Evolutionary conservation across 306 rosid genomes (phyloP).

Genomic region (Rubus idaeus): DNA sequence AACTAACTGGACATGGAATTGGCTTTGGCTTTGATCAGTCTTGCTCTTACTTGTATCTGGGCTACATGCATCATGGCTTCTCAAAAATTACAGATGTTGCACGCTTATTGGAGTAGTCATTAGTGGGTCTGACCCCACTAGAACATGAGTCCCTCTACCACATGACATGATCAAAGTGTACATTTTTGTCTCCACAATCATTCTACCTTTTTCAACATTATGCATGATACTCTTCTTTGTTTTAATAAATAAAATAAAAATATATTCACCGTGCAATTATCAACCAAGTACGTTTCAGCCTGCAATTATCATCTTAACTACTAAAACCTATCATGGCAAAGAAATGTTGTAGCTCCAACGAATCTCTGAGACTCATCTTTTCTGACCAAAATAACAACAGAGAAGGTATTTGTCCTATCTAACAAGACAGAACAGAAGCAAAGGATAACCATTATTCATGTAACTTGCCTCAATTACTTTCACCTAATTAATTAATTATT

Average conservation of each 20-base stretch:
- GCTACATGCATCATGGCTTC: neutral
- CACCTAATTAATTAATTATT: neutral
- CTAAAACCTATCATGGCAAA: neutral
- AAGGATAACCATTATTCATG: neutral
- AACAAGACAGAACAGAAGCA: constrained; percentile 8
- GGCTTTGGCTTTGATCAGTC: neutral
- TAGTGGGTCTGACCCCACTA: constrained; percentile 7
- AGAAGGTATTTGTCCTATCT: neutral
- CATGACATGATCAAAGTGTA: constrained; percentile 7
- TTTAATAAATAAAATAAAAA: neutral
- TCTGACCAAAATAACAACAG: neutral
- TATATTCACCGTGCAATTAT: neutral
- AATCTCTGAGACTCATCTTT: neutral
- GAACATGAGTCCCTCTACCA: neutral
- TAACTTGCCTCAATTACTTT: neutral
- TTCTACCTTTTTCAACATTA: constrained; percentile 1
- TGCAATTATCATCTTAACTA: neutral
- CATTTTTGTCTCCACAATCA: neutral
- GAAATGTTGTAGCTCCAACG: neutral
- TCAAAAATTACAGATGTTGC: constrained; percentile 3
- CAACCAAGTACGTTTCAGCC: neutral
- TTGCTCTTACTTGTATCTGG: neutral
- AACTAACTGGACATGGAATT: neutral
- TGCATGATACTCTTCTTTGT: neutral
- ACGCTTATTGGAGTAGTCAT: neutral